Base-by-base conservation (phyloP, 2,329 filamentous ascomycete genomes). In the Fusarium veterinarium region DNA sequence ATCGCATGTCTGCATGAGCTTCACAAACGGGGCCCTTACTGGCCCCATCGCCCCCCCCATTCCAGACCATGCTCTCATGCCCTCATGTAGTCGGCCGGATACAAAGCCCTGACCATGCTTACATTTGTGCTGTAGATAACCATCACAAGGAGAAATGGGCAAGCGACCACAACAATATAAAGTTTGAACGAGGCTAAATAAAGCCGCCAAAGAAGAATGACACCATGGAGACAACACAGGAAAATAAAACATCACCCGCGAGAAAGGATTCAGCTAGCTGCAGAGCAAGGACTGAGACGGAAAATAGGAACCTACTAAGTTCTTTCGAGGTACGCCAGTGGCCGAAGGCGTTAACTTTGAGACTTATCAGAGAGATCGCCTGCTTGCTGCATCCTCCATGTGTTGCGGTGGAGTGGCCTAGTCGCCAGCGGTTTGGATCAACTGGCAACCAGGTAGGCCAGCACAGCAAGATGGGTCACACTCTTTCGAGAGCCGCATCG, bases 391-490 rank as follows among this genome's bases (percentile, higher is more conserved):
- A 84, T 84, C 81, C 77, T 76, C 76, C 75, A 77, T 79, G 77
- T 78, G 77, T 77, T 67, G 83, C 82, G 83, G 89, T 91, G 89
- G 89, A 89, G 87, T 86, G 87, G 85, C 83, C 84, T 89, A 89
- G 87, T 87, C 85, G 87, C 86, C 78, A 87, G 85, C 86, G 84
- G 83, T 84, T 88, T 86, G 86, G 86, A 90, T 91, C 88, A 91
- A 95, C 91, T 95, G 93, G 93, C 89, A 89, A 90, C 87, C 88
- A 92, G 87, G 87, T 86, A 91, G 91, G 94, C 94, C 94, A 97
- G 88, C 94, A 92, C 94, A 97, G 95, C 93, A 93, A 86, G 85
- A 90, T 89, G 88, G 89, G 89, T 90, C 89, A 88, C 88, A 89
- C 88, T 87, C 83, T 87, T 78, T 79, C 70, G 86, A 90, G 88